phyloP scores from a whole-genome alignment of 495 filamentous ascomycete species.

The Aspergillus funiculosus region DNA sequence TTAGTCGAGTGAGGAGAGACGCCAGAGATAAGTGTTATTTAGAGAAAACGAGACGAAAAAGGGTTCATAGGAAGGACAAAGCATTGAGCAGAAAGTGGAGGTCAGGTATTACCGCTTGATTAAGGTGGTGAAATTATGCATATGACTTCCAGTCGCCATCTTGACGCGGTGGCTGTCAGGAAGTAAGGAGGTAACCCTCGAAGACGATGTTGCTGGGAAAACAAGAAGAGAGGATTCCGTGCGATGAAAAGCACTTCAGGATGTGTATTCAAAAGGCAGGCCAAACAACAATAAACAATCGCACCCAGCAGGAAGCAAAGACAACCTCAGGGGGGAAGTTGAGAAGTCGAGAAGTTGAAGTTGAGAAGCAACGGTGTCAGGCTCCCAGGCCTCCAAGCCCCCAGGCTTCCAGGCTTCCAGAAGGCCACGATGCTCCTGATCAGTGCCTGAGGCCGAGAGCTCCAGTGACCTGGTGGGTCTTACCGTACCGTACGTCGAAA shows the following conservation, averaged over 20 bases:
- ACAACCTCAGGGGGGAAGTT: neutral
- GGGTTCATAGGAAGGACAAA: neutral
- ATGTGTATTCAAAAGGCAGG: neutral
- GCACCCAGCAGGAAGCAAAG: too few species aligned
- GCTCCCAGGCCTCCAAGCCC: too few species aligned
- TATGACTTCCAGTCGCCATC: conserved; percentile 58
- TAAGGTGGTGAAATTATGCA: conserved; percentile 94
- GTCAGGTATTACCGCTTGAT: conserved; percentile 76
- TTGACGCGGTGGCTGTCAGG: conserved; percentile 15
- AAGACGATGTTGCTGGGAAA: neutral
- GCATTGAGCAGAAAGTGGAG: conserved; percentile 1
- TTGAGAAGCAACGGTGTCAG: conserved; percentile 18
- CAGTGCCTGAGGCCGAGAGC: conserved; percentile 19
- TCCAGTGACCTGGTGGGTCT: conserved; percentile 15
- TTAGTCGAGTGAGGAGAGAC: conserved; percentile 19
- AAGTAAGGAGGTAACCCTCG: conserved; percentile 17
- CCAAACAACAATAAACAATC: too few species aligned
- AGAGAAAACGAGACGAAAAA: neutral
- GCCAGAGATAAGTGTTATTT: neutral
- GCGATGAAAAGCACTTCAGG: neutral
- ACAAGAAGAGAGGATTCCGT: neutral
- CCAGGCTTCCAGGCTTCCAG: too few species aligned
- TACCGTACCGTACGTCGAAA: conserved; percentile 19
- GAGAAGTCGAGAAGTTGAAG: neutral
- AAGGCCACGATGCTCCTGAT: conserved; percentile 20